Evolutionary conservation across 2,329 filamentous ascomycete genomes (phyloP).

Genomic region (Xylariales sp.): DNA sequence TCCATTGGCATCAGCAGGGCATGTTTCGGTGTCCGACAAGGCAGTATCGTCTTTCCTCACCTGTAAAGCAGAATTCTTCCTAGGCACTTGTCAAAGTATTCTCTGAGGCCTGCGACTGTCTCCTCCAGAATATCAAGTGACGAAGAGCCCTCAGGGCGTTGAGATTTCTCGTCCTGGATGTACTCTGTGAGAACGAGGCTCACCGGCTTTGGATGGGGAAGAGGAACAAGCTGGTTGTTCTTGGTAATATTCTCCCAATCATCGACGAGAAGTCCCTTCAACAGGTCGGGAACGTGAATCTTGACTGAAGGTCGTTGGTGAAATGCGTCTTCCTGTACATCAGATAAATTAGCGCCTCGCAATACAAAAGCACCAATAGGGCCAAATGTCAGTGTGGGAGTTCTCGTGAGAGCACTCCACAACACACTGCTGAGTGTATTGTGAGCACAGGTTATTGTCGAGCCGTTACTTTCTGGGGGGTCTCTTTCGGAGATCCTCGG

Average conservation of each 20-base stretch:
- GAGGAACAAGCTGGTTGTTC: slow-evolving; percentile 80
- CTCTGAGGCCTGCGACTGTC: slow-evolving; percentile 76
- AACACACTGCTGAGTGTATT: not conserved
- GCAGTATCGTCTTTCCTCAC: no score
- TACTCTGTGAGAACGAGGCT: slow-evolving; percentile 79
- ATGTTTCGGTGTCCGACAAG: no score
- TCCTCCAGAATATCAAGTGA: slow-evolving; percentile 87
- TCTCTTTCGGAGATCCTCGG: no score
- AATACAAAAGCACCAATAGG: not conserved
- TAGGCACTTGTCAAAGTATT: slow-evolving; percentile 91
- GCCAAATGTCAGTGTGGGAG: slow-evolving; percentile 5
- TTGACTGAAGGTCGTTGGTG: slow-evolving; percentile 80
- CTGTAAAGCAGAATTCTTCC: slow-evolving; percentile 84
- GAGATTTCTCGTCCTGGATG: slow-evolving; percentile 62
- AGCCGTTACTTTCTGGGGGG: no score
- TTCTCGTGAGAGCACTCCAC: not conserved
- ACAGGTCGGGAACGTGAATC: slow-evolving; percentile 78
- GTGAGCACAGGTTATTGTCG: no score
- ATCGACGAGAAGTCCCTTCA: slow-evolving; percentile 91
- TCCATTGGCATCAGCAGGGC: no score
- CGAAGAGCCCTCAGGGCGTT: slow-evolving; percentile 60
- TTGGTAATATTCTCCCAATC: slow-evolving; percentile 99
- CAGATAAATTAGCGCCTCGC: not conserved
- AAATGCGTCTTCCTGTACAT: slow-evolving; percentile 77
- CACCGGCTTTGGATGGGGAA: slow-evolving; percentile 75